Evolutionary conservation across 2,329 filamentous ascomycete species (phyloP).

Genomic region (Lachnellula occidentalis): DNA sequence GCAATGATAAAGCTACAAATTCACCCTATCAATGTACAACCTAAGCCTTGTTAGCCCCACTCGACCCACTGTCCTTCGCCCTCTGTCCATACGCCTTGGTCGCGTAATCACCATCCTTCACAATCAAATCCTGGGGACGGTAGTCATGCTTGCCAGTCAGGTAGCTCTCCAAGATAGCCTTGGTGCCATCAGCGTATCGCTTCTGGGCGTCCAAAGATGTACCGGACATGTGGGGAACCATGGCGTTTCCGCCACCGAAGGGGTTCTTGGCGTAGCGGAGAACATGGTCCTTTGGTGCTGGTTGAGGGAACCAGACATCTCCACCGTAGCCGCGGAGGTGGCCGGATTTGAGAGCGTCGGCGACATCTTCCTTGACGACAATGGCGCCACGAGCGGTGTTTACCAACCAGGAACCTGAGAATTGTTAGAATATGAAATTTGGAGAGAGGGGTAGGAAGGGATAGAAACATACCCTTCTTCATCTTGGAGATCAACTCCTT

Average conservation of each 20-base stretch:
- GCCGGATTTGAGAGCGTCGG: conserved; percentile 83
- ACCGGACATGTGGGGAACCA: conserved; percentile 98
- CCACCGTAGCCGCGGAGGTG: conserved; percentile 87
- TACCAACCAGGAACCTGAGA: conserved; percentile 84
- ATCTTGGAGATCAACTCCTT: conserved; percentile 98
- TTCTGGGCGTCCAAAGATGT: conserved; percentile 98
- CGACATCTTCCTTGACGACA: conserved; percentile 98
- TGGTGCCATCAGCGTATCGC: conserved; percentile 81
- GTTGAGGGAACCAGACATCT: conserved; percentile 91
- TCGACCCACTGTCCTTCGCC: conserved; percentile 16
- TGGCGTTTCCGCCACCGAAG: conserved; percentile 96
- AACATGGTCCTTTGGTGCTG: conserved; percentile 85
- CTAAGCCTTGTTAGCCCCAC: conserved; percentile 18
- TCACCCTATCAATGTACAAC: background rate
- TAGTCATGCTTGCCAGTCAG: conserved; percentile 85
- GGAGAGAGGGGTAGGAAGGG: conserved; percentile 36
- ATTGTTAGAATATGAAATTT: conserved; percentile 41
- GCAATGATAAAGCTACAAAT: background rate
- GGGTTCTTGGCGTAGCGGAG: conserved; percentile 91
- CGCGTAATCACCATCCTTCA: conserved; percentile 83
- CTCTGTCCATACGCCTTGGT: conserved; percentile 57
- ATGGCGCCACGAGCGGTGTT: conserved; percentile 99
- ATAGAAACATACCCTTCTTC: conserved; percentile 74
- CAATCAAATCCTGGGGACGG: conserved; percentile 83
- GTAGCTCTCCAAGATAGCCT: conserved; percentile 88